Evolutionary conservation across 164 flowering plant genomes (phyloP).

Genomic region (Stephania japonica): DNA sequence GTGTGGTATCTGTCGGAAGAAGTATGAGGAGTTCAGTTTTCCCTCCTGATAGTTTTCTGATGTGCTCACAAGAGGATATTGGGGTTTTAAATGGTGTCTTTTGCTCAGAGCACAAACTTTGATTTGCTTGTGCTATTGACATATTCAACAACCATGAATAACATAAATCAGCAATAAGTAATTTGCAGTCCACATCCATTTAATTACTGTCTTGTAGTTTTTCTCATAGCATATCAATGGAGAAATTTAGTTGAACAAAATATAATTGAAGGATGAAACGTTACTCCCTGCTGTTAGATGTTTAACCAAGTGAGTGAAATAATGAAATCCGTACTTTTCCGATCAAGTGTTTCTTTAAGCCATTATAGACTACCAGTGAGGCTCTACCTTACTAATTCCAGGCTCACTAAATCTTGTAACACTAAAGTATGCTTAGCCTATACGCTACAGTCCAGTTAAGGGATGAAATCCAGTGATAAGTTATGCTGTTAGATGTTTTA

Average conservation of each 20-base stretch:
- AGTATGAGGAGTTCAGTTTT: background rate
- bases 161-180: background rate
- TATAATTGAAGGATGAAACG: no score
- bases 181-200: background rate
- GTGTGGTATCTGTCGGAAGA: background rate
- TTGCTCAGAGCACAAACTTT: background rate
- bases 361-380: background rate
- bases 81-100: background rate
- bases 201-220: background rate
- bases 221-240: background rate
- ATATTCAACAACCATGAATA: background rate
- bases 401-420: background rate
- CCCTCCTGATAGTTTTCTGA: background rate
- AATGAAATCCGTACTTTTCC: background rate
- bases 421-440: background rate
- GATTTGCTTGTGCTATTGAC: background rate
- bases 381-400: background rate
- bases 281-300: no score
- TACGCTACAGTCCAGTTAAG: constrained; percentile 58
- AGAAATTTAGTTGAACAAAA: background rate
- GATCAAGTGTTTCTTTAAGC: background rate
- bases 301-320: no score
- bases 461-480: background rate
- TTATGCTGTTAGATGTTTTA: no score
- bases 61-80: background rate